A percentile compares a stretch with the other conserved stretches of the same genome.
phyloP scores from a whole-genome alignment of 768 basidiomycete genomes.

The Podaxis sp. region DNA sequence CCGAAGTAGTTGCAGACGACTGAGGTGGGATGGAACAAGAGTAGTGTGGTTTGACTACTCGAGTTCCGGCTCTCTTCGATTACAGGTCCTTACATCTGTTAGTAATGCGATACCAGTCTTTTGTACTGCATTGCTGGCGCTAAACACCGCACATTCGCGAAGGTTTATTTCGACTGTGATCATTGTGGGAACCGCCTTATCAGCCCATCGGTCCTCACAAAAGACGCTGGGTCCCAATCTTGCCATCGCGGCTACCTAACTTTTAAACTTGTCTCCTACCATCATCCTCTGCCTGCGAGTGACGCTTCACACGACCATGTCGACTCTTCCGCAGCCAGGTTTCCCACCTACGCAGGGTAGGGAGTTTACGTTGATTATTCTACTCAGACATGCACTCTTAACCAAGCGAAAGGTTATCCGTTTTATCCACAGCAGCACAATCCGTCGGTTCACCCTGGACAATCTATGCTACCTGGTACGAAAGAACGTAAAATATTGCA shows the following conservation, averaged over 20 bases:
- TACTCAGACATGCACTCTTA: background rate
- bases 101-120: too few relatives aligned
- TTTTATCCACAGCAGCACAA: background rate
- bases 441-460: background rate
- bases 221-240: too few relatives aligned
- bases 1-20: too few relatives aligned
- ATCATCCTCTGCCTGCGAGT: background rate
- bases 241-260: too few relatives aligned
- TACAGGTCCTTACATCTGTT: too few relatives aligned
- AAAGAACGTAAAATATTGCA: background rate
- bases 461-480: background rate
- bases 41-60: too few relatives aligned
- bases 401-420: background rate
- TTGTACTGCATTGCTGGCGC: too few relatives aligned
- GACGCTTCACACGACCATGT: background rate
- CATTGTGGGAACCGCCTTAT: background rate
- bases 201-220: background rate
- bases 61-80: too few relatives aligned
- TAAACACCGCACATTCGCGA: too few relatives aligned
- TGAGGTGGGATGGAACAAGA: too few relatives aligned
- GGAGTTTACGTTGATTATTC: background rate
- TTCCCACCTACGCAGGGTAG: background rate
- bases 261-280: background rate
- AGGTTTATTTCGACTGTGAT: background rate
- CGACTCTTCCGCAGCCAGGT: background rate